These are phyloP conservation scores for Pyrrhoderma lamaoense DNA, from an alignment of 1,284 basidiomycete species.

Conservation along the genomic window DNA sequence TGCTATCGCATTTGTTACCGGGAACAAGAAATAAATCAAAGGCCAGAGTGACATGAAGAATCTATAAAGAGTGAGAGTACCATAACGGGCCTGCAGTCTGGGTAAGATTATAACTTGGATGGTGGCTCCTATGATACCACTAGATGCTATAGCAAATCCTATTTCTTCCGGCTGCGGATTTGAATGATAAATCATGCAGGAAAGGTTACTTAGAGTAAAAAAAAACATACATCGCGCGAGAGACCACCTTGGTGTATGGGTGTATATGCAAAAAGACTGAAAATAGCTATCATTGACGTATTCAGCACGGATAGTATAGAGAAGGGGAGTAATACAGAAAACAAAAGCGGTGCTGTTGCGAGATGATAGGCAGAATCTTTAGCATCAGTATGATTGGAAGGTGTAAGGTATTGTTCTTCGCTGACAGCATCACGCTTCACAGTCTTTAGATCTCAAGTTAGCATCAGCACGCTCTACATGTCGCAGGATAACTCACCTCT, in stretches of 20 bases:
- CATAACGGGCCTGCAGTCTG: slow-evolving; percentile 30
- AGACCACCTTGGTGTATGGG: slow-evolving; percentile 17
- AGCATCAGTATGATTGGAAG: no score
- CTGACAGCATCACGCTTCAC: no score
- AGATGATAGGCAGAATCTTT: background rate
- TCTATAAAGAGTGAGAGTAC: slow-evolving; percentile 32
- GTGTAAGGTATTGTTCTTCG: no score
- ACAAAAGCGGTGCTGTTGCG: slow-evolving; percentile 2
- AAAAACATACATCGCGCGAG: slow-evolving; percentile 19
- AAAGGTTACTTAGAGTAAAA: background rate
- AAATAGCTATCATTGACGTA: slow-evolving; percentile 10
- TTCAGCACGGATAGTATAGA: slow-evolving; percentile 14
- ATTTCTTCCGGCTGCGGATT: slow-evolving; percentile 17
- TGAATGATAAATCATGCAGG: background rate
- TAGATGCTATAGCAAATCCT: slow-evolving; percentile 24
- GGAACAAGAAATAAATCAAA: slow-evolving; percentile 30
- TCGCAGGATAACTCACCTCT: slow-evolving; percentile 13
- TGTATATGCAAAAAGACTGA: slow-evolving; percentile 14
- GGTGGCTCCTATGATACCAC: slow-evolving; percentile 26
- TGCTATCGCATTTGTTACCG: slow-evolving; percentile 32
- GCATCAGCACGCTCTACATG: no score
- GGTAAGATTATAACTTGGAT: slow-evolving; percentile 35
- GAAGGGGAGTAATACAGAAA: slow-evolving; percentile 14
- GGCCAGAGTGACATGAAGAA: slow-evolving; percentile 33
- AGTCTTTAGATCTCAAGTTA: no score